These are phyloP conservation scores for Crepidotus sp. DNA, from an alignment of 1,284 basidiomycete species.

Conservation along the genomic window DNA sequence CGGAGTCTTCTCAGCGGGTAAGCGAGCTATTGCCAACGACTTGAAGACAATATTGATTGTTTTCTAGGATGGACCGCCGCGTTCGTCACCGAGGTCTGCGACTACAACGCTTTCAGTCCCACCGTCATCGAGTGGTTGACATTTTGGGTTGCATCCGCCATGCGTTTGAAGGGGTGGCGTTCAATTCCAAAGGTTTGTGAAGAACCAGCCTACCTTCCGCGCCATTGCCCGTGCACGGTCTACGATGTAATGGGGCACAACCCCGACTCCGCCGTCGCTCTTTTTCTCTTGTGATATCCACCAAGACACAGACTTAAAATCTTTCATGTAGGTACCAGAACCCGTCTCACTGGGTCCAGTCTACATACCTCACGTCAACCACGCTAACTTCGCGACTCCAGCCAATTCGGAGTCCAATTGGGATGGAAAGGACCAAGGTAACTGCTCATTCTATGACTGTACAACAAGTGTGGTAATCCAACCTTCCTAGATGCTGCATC, in stretches of 20 bases:
- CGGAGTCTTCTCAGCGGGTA: constrained; percentile 57
- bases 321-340: constrained; percentile 38
- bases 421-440: constrained; percentile 34
- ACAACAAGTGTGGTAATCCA: neutral
- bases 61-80: constrained; percentile 44
- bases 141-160: constrained; percentile 46
- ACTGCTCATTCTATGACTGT: constrained; percentile 1
- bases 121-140: constrained; percentile 40
- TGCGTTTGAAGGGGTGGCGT: constrained; percentile 32
- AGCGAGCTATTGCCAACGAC: constrained; percentile 9
- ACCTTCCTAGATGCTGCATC: constrained; percentile 22
- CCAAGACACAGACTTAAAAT: constrained; percentile 16
- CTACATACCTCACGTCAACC: constrained; percentile 21
- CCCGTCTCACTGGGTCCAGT: constrained; percentile 28
- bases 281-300: constrained; percentile 23
- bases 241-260: constrained; percentile 34
- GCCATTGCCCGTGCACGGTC: constrained; percentile 32
- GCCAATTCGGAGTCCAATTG: constrained; percentile 41
- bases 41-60: neutral
- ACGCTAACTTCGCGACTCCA: constrained; percentile 23
- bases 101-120: constrained; percentile 31
- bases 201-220: constrained; percentile 23
- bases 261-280: constrained; percentile 27
- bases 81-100: constrained; percentile 37
- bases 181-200: constrained; percentile 35